Base-by-base conservation (phyloP, 2,329 filamentous ascomycete species). In the Annulohypoxylon truncatum region DNA sequence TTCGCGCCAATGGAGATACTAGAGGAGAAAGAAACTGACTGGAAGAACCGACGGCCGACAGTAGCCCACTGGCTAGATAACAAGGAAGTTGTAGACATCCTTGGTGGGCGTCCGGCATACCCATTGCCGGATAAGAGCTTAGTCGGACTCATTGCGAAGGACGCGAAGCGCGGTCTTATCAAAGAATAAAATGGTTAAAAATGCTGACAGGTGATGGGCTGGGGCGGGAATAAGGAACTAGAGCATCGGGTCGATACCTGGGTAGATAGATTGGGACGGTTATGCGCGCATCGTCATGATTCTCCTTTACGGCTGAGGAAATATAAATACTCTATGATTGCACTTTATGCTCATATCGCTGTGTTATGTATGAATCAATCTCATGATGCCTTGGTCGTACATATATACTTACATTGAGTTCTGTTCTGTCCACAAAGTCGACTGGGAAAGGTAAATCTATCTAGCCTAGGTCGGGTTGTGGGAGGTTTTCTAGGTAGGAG, bases 21-120 rank as follows among this genome's bases (percentile, higher is more conserved):
- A 7, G 96, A 98, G 82, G 87, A 88, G 71, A 87, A 88, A 22
- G 92, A 94, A 75, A 98, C 96, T 3, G 95, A 99, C 82, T 99
- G 96, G 96, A 88, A 89, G 70, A 94, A 96, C 79, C 86, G 96
- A 53, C 85, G 96, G 53, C 95, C 96, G 48, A 92, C 89, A 80
- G 81, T 89, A 58, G 92, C 96, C 72, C 94, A 93, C 83, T 99
- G 96, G 96, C 83, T 92, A 73, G 85, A 84, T 52, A 83, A 97
- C 78, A 92, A 93, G 80, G 85, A 90, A 52, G 88, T 93, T 26
- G 94, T 97, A 2, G 92, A 99, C 77, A 90, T 93, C 31, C 82
- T 99, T 29, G 92, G 91, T 53, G 95, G 94, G 2, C 85, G 93
- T 64, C 87, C 90, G 1, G 67, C 77, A 1, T 85, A 88, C 73